These are phyloP conservation scores for Otatea glauca DNA, from an alignment of 176 grass and related monocot species.

Conservation along the genomic window DNA sequence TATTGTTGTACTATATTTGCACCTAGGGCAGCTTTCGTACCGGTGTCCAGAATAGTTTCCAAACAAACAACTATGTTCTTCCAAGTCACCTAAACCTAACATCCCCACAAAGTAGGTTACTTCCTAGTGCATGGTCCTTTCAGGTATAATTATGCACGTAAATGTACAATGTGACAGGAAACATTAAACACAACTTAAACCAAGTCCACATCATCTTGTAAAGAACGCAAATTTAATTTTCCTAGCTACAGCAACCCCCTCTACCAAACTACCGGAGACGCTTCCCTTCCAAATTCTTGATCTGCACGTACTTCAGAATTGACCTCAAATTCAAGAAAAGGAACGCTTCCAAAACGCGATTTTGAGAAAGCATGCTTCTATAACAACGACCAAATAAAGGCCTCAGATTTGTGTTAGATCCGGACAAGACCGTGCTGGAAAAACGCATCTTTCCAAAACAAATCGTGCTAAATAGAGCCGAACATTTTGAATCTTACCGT, in stretches of 20 bases:
- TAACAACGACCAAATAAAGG: not conserved
- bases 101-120: not conserved
- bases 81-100: conserved; percentile 32
- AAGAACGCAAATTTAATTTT: not conserved
- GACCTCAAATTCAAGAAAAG: conserved; percentile 29
- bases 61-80: conserved; percentile 28
- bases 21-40: conserved; percentile 19
- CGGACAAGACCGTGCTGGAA: not conserved
- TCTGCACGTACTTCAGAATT: not conserved
- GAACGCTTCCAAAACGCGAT: not conserved
- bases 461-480: not conserved
- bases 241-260: conserved; percentile 32
- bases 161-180: conserved; percentile 37
- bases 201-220: conserved; percentile 15
- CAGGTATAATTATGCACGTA: conserved; percentile 30
- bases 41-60: not conserved
- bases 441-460: not conserved
- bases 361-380: not conserved
- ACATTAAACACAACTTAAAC: conserved; percentile 29
- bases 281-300: conserved; percentile 2
- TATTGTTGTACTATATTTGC: conserved; percentile 6
- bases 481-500: conserved; percentile 64
- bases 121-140: not conserved
- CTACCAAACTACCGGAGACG: not conserved
- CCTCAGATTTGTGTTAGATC: conserved; percentile 38